Evolutionary conservation across 805 yeast species (phyloP).

Genomic region (Clavispora carvajalis): DNA sequence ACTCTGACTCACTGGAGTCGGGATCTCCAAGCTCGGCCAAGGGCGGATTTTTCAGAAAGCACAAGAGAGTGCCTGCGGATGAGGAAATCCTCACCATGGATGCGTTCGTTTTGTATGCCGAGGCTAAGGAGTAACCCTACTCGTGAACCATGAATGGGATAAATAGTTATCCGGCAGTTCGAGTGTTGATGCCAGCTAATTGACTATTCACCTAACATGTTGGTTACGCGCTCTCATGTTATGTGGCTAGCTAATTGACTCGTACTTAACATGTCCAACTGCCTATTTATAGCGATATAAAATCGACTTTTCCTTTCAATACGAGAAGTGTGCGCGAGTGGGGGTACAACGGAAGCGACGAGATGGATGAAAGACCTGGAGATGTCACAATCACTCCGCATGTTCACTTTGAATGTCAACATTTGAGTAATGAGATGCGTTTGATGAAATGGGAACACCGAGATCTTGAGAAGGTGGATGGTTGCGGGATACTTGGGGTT

Average conservation of each 20-base stretch:
- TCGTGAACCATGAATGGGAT: too few relatives aligned
- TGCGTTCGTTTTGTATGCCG: slow-evolving; percentile 13
- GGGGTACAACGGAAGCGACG: too few relatives aligned
- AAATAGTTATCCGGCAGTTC: background rate
- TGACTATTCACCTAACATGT: slow-evolving; percentile 8
- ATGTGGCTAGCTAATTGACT: slow-evolving; percentile 12
- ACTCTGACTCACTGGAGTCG: slow-evolving; percentile 5
- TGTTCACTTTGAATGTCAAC: too few relatives aligned
- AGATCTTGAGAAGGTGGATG: too few relatives aligned
- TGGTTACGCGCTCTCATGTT: slow-evolving; percentile 2
- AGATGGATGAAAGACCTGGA: too few relatives aligned
- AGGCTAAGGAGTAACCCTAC: background rate
- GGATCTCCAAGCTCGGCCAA: background rate
- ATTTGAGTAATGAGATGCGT: too few relatives aligned
- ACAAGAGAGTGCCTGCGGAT: slow-evolving; percentile 1
- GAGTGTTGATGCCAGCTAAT: slow-evolving; percentile 10
- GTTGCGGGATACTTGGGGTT: too few relatives aligned
- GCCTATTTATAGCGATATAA: background rate
- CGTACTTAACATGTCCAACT: slow-evolving; percentile 5
- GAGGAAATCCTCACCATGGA: slow-evolving; percentile 15
- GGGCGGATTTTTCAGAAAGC: background rate
- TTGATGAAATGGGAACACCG: too few relatives aligned
- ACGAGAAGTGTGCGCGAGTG: too few relatives aligned
- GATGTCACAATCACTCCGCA: too few relatives aligned
- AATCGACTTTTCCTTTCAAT: background rate